Conservation (phyloP, 2,329 filamentous ascomycete genomes). For the Cladophialophora yegresii region DNA sequence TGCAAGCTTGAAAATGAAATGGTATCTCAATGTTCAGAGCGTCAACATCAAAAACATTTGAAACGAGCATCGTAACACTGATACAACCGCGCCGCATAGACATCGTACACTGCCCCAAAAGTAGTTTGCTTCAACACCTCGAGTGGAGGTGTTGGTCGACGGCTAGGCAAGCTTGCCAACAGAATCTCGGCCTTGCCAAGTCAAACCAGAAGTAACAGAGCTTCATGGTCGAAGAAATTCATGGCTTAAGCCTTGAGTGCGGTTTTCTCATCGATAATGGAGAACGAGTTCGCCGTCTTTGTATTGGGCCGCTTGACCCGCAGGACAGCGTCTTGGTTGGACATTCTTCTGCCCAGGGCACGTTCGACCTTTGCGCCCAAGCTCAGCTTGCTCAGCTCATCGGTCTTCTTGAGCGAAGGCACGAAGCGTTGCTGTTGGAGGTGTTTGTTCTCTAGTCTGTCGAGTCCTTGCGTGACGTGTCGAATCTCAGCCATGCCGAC, state of each 20-base stretch:
- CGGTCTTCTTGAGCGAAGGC: slow-evolving; percentile 75
- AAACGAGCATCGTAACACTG: not conserved
- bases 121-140: slow-evolving; percentile 43
- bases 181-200: slow-evolving; percentile 20
- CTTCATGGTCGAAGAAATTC: not conserved
- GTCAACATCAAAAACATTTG: not conserved
- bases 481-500: slow-evolving; percentile 64
- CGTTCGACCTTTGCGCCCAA: slow-evolving; percentile 88
- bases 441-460: slow-evolving; percentile 87
- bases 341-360: slow-evolving; percentile 82
- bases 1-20: slow-evolving; percentile 1
- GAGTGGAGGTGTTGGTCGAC: slow-evolving; percentile 35
- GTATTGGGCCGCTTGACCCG: slow-evolving; percentile 27
- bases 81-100: slow-evolving; percentile 6
- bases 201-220: slow-evolving; percentile 40
- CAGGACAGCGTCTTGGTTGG: slow-evolving; percentile 70
- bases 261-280: slow-evolving; percentile 27
- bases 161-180: not conserved
- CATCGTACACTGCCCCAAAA: not conserved
- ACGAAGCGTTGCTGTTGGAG: slow-evolving; percentile 79
- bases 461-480: slow-evolving; percentile 76
- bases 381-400: slow-evolving; percentile 80
- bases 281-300: slow-evolving; percentile 21
- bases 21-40: slow-evolving; percentile 6
- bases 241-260: not conserved